Percentiles rank a stretch among this genome's conserved stretches.
phyloP scores from a whole-genome alignment of 1,284 basidiomycete species.

The Puccinia polysora region DNA sequence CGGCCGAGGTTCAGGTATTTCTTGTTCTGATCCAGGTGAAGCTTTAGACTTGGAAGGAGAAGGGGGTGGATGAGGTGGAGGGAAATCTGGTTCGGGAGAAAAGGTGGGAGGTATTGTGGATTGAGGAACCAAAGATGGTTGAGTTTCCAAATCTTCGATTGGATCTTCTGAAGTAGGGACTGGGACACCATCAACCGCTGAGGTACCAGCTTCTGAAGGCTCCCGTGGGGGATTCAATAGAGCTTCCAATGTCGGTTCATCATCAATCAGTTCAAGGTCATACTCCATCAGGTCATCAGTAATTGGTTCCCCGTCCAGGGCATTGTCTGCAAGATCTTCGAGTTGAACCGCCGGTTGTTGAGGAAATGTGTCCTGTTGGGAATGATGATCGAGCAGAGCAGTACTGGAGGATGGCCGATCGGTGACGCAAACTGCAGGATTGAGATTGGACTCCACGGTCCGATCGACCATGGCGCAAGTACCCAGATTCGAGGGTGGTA shows the following conservation, averaged over 20 bases:
- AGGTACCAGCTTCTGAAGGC: constrained; percentile 35
- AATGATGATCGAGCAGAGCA: not conserved
- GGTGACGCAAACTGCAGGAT: constrained; percentile 1
- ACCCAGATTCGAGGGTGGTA: constrained; percentile 21
- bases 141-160: constrained; percentile 24
- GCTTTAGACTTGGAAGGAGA: not conserved
- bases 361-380: constrained; percentile 13
- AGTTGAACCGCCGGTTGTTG: not conserved
- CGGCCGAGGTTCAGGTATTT: not conserved
- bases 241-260: not conserved
- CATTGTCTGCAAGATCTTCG: constrained; percentile 27
- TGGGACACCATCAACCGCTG: constrained; percentile 38
- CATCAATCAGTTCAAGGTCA: constrained; percentile 22
- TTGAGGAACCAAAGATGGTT: constrained; percentile 11
- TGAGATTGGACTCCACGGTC: not conserved
- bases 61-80: not conserved
- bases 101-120: not conserved
- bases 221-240: constrained; percentile 12
- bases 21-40: not conserved
- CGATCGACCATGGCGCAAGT: constrained; percentile 1
- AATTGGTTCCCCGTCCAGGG: constrained; percentile 43
- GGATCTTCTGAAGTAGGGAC: constrained; percentile 26
- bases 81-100: not conserved
- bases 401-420: constrained; percentile 14
- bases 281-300: constrained; percentile 40